Evolutionary conservation across 331 rosid species (phyloP).

Genomic region (Malus hybrid): DNA sequence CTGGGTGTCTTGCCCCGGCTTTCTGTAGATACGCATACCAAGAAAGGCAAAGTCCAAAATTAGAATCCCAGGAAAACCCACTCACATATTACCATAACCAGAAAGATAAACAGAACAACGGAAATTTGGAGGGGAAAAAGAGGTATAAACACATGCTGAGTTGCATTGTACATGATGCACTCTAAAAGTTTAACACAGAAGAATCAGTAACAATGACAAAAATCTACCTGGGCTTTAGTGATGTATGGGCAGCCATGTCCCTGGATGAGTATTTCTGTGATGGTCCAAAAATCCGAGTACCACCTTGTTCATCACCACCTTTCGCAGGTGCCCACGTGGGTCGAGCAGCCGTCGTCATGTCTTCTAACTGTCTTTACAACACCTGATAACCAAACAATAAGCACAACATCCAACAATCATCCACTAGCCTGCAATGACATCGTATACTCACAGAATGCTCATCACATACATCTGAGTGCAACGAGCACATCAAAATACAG

Average conservation of each 20-base stretch:
- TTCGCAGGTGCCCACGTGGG: constrained; percentile 99
- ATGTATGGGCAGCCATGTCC: constrained; percentile 83
- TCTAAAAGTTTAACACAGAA: neutral
- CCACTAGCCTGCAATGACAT: neutral
- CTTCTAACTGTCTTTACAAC: neutral
- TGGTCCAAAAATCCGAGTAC: constrained; percentile 90
- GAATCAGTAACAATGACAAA: neutral
- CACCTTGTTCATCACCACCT: constrained; percentile 98
- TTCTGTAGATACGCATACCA: constrained; percentile 34
- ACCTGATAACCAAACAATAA: neutral
- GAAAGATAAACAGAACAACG: neutral
- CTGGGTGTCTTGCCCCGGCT: constrained; percentile 78
- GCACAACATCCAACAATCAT: neutral
- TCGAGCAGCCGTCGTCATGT: constrained; percentile 94
- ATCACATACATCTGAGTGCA: neutral
- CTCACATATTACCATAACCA: neutral
- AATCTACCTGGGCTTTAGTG: constrained; percentile 48
- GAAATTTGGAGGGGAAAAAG: neutral
- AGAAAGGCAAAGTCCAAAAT: neutral
- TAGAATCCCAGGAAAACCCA: neutral
- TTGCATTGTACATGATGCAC: neutral
- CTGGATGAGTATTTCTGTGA: constrained; percentile 91
- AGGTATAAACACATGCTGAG: neutral
- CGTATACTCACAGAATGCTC: neutral
- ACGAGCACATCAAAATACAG: neutral